A percentile compares a stretch with the other conserved stretches of the same genome.
These are phyloP conservation scores for Hydrangea macrophylla DNA, from an alignment of 148 eudicot genomes.

Conservation along the genomic window DNA sequence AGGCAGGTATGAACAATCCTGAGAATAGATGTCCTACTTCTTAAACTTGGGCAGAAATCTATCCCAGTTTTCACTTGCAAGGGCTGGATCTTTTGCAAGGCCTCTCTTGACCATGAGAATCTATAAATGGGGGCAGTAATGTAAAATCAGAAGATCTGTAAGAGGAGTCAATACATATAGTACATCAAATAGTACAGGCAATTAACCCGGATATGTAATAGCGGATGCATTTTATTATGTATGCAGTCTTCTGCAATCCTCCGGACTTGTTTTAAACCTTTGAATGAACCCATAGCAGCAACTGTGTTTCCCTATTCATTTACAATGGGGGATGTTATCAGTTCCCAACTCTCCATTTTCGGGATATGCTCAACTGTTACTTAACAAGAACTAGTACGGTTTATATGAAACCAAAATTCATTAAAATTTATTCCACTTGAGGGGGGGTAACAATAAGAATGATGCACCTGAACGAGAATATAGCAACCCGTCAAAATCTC, in stretches of 20 bases:
- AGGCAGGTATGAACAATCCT: background rate
- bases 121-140: slow-evolving; percentile 22
- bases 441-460: background rate
- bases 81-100: slow-evolving; percentile 80
- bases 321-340: slow-evolving; percentile 7
- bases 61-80: slow-evolving; percentile 94
- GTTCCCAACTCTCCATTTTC: background rate
- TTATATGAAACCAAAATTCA: background rate
- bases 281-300: slow-evolving; percentile 94
- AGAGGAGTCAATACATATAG: background rate
- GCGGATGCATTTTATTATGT: slow-evolving; percentile 85
- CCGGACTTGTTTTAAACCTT: slow-evolving; percentile 92
- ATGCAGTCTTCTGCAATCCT: slow-evolving; percentile 88
- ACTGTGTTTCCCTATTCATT: slow-evolving; percentile 82
- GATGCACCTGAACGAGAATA: slow-evolving; percentile 87
- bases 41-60: slow-evolving; percentile 89
- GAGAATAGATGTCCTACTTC: slow-evolving; percentile 45
- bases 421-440: background rate
- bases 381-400: background rate
- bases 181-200: background rate
- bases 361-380: background rate
- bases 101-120: slow-evolving; percentile 85
- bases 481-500: slow-evolving; percentile 96
- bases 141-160: slow-evolving; percentile 5
- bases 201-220: slow-evolving; percentile 69